Percentiles rank a stretch among this genome's conserved stretches.
phyloP scores from a whole-genome alignment of 192 early-diverging fungal genomes.

The Allomyces macrogynus region DNA sequence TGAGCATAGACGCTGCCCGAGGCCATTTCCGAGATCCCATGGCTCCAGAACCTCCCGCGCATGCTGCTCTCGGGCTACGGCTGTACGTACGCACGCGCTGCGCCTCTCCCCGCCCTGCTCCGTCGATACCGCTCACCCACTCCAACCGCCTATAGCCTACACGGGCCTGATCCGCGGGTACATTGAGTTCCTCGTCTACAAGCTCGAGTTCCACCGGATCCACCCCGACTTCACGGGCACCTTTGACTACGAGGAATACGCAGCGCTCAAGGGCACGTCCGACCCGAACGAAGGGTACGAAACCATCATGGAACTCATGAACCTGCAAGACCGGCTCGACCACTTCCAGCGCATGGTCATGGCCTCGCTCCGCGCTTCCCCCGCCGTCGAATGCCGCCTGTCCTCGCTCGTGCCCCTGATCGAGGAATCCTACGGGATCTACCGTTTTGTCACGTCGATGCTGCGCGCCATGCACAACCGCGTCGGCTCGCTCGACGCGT shows the following conservation, averaged over 20 bases:
- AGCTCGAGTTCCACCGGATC: slow-evolving; percentile 75
- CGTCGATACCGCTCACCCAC: background rate
- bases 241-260: slow-evolving; percentile 96
- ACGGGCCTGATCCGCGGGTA: slow-evolving; percentile 72
- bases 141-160: slow-evolving; percentile 29
- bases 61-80: slow-evolving; percentile 4
- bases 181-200: slow-evolving; percentile 66
- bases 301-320: slow-evolving; percentile 85
- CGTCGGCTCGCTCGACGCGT: slow-evolving; percentile 47
- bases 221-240: slow-evolving; percentile 84
- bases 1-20: slow-evolving; percentile 54
- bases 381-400: slow-evolving; percentile 88
- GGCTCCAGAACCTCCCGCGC: slow-evolving; percentile 52
- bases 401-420: slow-evolving; percentile 89
- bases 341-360: slow-evolving; percentile 80
- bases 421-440: slow-evolving; percentile 86
- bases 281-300: slow-evolving; percentile 99
- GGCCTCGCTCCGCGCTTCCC: slow-evolving; percentile 49
- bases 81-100: background rate
- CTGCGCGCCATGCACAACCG: slow-evolving; percentile 73
- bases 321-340: slow-evolving; percentile 76
- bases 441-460: slow-evolving; percentile 90
- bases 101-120: background rate
- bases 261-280: slow-evolving; percentile 75
- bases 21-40: slow-evolving; percentile 50